A percentile compares a stretch with the other conserved stretches of the same genome.
Conservation (phyloP, 148 eudicot species). For the Fagopyrum esculentum region DNA sequence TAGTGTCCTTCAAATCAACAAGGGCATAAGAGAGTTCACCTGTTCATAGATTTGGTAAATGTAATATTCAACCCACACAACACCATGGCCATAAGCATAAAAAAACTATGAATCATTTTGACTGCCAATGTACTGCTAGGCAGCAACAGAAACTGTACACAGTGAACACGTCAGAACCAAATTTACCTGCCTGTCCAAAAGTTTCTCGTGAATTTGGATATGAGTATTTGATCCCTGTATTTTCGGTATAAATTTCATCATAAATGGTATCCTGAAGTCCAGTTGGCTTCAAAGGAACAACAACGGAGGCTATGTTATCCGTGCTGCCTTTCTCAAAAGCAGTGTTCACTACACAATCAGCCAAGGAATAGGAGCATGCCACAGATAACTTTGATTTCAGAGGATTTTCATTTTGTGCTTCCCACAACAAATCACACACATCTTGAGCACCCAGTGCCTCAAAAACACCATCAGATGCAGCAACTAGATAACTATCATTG, state of each 20-base stretch:
- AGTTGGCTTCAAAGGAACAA: conserved; percentile 54
- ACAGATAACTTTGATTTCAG: conserved; percentile 34
- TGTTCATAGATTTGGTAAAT: conserved; percentile 11
- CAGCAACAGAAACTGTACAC: neutral
- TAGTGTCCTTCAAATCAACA: conserved; percentile 43
- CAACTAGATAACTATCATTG: conserved; percentile 82
- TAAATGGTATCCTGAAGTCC: conserved; percentile 24
- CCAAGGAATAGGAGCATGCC: conserved; percentile 57
- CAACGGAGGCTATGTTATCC: conserved; percentile 84
- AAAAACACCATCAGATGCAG: conserved; percentile 95
- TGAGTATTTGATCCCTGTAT: conserved; percentile 17
- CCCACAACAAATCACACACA: conserved; percentile 86
- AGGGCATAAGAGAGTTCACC: conserved; percentile 25
- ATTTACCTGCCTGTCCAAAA: conserved; percentile 30
- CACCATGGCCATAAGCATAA: neutral
- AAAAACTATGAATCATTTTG: neutral
- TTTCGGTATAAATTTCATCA: conserved; percentile 17
- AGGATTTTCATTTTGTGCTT: conserved; percentile 38
- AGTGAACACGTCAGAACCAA: neutral
- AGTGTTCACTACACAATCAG: conserved; percentile 68
- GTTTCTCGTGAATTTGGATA: conserved; percentile 27
- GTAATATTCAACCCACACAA: neutral
- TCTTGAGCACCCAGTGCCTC: conserved; percentile 73
- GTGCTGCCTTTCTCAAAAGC: conserved; percentile 70
- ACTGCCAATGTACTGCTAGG: neutral